These are phyloP conservation scores for Erysimum pusillum DNA, from an alignment of 441 rosid genomes.

Conservation along the genomic window DNA sequence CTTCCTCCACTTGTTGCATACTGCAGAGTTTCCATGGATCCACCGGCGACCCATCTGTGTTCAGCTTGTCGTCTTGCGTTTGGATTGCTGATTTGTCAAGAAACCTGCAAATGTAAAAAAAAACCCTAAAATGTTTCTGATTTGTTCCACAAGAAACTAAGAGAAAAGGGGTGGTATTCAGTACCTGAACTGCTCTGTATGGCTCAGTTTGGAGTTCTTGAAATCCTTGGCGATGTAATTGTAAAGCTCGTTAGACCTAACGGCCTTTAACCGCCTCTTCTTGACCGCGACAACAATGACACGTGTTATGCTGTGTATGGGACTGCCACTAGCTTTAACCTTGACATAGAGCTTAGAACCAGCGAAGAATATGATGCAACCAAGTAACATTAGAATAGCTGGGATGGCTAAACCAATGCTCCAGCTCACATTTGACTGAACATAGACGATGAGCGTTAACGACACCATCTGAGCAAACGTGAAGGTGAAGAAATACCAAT, in stretches of 20 bases:
- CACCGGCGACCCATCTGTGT: conserved; percentile 55
- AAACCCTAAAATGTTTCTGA: conserved; percentile 15
- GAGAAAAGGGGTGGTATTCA: neutral
- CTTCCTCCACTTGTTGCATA: conserved; percentile 77
- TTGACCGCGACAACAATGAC: conserved; percentile 63
- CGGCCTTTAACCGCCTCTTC: conserved; percentile 56
- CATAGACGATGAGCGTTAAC: conserved; percentile 65
- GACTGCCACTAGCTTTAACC: conserved; percentile 74
- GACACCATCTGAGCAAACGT: conserved; percentile 73
- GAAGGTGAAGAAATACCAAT: conserved; percentile 79
- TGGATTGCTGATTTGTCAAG: conserved; percentile 74
- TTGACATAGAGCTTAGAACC: conserved; percentile 75
- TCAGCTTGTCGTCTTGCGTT: conserved; percentile 59
- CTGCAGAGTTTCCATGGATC: conserved; percentile 72
- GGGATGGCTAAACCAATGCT: conserved; percentile 72
- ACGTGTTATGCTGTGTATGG: conserved; percentile 53
- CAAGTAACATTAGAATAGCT: conserved; percentile 68
- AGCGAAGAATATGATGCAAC: conserved; percentile 65
- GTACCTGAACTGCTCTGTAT: conserved; percentile 75
- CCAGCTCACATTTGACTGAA: conserved; percentile 81
- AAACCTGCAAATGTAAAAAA: conserved; percentile 50
- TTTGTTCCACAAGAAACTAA: conserved; percentile 8
- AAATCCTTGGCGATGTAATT: conserved; percentile 53
- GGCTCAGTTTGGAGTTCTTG: conserved; percentile 65
- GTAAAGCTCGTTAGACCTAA: conserved; percentile 51